Percentiles rank a stretch among this genome's conserved stretches.
Conservation (phyloP, 345 rosid species). For the Arabidopsis suecica region DNA sequence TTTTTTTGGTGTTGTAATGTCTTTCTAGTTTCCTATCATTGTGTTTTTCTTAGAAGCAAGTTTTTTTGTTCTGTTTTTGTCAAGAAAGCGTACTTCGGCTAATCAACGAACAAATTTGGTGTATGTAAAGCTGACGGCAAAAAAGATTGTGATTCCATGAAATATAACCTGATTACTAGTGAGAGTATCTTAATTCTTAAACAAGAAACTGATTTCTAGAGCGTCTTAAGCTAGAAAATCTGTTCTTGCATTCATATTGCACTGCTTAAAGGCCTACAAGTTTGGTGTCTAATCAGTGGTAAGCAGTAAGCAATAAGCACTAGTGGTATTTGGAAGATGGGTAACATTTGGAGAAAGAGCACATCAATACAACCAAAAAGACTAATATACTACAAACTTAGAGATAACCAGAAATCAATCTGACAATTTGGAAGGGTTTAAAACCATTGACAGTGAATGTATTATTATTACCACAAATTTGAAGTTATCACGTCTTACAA, state of each 20-base stretch:
- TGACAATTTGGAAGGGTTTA: not conserved
- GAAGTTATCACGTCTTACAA: slow-evolving; percentile 1
- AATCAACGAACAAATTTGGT: too few species aligned
- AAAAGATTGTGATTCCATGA: too few species aligned
- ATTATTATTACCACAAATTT: slow-evolving; percentile 24
- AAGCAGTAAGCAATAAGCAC: not conserved
- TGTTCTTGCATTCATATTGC: too few species aligned
- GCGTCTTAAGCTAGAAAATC: too few species aligned
- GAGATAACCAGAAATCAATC: not conserved
- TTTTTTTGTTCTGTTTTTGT: too few species aligned
- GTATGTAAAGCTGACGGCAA: too few species aligned
- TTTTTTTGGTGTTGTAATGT: not conserved
- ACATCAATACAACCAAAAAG: not conserved
- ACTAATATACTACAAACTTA: not conserved
- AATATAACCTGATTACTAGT: too few species aligned
- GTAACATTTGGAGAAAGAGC: not conserved
- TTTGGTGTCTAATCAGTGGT: too few species aligned
- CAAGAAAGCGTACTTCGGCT: too few species aligned
- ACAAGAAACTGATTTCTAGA: too few species aligned
- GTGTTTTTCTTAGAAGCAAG: not conserved
- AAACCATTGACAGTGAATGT: not conserved
- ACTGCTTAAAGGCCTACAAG: too few species aligned
- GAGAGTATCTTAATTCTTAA: too few species aligned
- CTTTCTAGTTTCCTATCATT: not conserved
- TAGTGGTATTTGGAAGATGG: not conserved